A percentile compares a stretch with the other conserved stretches of the same genome.
These are phyloP conservation scores for Onygena corvina DNA, from an alignment of 2,329 filamentous ascomycete species.

Conservation along the genomic window DNA sequence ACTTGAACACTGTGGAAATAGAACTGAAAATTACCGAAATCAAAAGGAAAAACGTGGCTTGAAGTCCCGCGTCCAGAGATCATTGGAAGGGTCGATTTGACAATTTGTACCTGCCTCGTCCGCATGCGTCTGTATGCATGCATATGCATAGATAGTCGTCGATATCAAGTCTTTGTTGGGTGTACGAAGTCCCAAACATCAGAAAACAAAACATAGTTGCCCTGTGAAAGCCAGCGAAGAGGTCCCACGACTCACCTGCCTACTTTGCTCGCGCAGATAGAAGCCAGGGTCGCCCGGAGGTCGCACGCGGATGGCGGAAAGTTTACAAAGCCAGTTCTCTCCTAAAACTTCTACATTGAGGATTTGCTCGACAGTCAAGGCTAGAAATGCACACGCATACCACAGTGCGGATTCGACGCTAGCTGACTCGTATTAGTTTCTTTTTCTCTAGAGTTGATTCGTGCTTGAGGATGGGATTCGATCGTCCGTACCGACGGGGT, in stretches of 20 bases:
- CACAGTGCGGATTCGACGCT: background rate
- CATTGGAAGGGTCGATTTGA: background rate
- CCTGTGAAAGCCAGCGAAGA: background rate
- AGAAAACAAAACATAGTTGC: background rate
- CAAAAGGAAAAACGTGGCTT: background rate
- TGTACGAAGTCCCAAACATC: background rate
- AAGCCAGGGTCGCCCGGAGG: background rate
- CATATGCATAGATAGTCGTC: background rate
- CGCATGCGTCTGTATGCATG: background rate
- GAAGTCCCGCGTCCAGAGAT: background rate
- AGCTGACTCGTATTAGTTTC: slow-evolving; percentile 1
- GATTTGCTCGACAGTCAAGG: background rate
- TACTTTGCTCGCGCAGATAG: background rate
- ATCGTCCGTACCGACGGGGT: background rate
- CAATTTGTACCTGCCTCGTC: background rate
- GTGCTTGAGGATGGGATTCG: background rate
- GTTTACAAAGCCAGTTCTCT: background rate
- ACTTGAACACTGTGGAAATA: background rate
- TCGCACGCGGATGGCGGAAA: background rate
- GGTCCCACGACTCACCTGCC: background rate
- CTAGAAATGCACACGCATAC: background rate
- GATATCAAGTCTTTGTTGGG: background rate
- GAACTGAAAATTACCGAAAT: background rate
- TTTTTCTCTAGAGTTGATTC: background rate
- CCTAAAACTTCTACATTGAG: slow-evolving; percentile 2